Percentiles rank a stretch among this genome's conserved stretches.
Conservation (phyloP, 139 green algal genomes). For the Tetratostichococcus sp. region DNA sequence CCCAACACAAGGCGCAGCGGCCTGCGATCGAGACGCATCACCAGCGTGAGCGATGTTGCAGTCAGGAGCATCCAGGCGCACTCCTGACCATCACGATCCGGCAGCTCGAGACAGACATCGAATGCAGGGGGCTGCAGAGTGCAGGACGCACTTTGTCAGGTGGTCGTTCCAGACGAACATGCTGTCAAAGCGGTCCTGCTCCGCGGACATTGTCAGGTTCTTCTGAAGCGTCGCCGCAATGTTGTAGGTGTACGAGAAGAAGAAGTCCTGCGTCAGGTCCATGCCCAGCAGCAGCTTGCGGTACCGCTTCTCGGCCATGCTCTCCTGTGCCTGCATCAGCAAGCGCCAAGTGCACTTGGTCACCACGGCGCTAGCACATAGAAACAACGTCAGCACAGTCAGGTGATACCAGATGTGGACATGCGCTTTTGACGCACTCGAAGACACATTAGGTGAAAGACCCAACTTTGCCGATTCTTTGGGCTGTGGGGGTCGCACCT, state of each 20-base stretch:
- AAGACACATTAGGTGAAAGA: too few relatives aligned
- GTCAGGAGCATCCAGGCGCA: too few relatives aligned
- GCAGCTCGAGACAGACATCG: too few relatives aligned
- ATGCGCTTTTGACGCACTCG: too few relatives aligned
- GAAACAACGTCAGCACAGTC: too few relatives aligned
- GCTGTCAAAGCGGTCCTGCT: constrained; percentile 44
- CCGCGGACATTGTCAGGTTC: constrained; percentile 32
- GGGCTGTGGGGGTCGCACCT: constrained; percentile 41
- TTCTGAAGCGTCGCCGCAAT: constrained; percentile 71
- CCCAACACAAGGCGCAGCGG: constrained; percentile 52
- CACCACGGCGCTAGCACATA: too few relatives aligned
- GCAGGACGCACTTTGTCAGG: constrained; percentile 47
- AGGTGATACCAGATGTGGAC: too few relatives aligned
- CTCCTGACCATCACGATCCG: too few relatives aligned
- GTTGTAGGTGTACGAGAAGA: constrained; percentile 86
- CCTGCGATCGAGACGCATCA: constrained; percentile 5
- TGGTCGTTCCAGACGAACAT: constrained; percentile 95
- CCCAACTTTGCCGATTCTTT: too few relatives aligned
- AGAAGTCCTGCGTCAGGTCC: constrained; percentile 89
- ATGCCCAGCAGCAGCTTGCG: constrained; percentile 78
- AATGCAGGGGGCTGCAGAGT: too few relatives aligned
- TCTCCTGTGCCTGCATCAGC: neutral
- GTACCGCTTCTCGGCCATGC: constrained; percentile 43
- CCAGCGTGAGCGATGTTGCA: too few relatives aligned
- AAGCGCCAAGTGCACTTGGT: too few relatives aligned